Evolutionary conservation across 2,329 filamentous ascomycete species (phyloP), one percentile per base, ranked within the genome.

Genomic region (Talaromyces sp.): DNA sequence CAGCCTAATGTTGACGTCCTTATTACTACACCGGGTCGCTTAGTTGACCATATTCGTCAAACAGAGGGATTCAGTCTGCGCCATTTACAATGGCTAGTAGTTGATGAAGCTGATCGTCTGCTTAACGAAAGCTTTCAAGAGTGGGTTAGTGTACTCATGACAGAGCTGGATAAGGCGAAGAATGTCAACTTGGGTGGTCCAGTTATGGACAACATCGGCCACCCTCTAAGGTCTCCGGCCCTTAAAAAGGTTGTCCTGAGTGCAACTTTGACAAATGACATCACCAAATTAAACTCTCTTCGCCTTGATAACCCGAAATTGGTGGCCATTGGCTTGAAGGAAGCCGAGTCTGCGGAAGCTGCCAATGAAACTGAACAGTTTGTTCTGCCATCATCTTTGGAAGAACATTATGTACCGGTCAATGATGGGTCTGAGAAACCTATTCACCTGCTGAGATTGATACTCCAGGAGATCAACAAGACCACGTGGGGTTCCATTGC

Each of bases 41-140:
- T 98, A 0, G 92, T 98, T 4, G 93, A 98, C 69, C 93, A 98
- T 74, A 83, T 97, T 57, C 88, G 89, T 65, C 87, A 88, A 63
- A 98, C 93, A 0, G 85, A 86, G 3, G 92, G 92, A 0, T 97
- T 98, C 72, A 85, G 82, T 0, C 80, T 98, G 25, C 85, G 89
- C 61, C 83, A 90, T 71, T 81, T 97, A 4, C 85, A 90, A 63
- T 98, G 93, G 92, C 81, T 98, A 0, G 85, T 97, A 2, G 89
- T 97, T 53, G 93, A 98, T 69, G 93, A 98, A 76, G 95, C 93
- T 11, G 93, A 98, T 74, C 92, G 95, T 71, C 80, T 98, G 13
- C 83, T 98, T 6, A 89, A 93, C 51, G 91, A 98, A 73, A 93
- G 90, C 70, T 97, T 95, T 74, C 93, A 97, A 72, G 90, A 93